These are phyloP conservation scores for Fraxinus quadrangulata DNA, from an alignment of 257 asterid species.

Conservation along the genomic window DNA sequence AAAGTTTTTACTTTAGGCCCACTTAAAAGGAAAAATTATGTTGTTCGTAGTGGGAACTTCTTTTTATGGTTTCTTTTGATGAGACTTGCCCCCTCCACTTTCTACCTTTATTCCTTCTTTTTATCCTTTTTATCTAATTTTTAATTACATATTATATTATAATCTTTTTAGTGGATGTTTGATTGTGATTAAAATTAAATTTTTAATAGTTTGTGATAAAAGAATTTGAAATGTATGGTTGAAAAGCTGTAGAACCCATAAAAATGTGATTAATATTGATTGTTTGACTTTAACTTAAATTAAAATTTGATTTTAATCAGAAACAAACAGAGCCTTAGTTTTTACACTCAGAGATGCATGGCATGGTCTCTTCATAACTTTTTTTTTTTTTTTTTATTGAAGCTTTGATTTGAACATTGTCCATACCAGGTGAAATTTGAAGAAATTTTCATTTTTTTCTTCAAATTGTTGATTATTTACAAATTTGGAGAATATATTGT, in stretches of 20 bases:
- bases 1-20: conserved; percentile 50
- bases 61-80: conserved; percentile 70
- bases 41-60: conserved; percentile 64
- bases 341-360: conserved; percentile 20
- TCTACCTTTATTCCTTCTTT: conserved; percentile 23
- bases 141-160: conserved; percentile 8
- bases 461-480: not conserved
- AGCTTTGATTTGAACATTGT: conserved; percentile 23
- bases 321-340: not conserved
- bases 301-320: no score
- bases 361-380: conserved; percentile 19
- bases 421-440: conserved; percentile 28
- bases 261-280: no score
- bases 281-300: no score
- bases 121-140: conserved; percentile 25
- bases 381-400: not conserved
- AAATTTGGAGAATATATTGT: not conserved
- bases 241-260: no score
- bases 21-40: conserved; percentile 34
- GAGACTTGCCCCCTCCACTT: conserved; percentile 49
- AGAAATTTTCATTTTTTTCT: not conserved
- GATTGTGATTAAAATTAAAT: no score
- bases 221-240: no score
- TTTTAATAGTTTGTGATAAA: no score
- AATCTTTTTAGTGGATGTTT: not conserved